Base-by-base conservation (phyloP, 805 yeast genomes). In the Starmerella powellii region DNA sequence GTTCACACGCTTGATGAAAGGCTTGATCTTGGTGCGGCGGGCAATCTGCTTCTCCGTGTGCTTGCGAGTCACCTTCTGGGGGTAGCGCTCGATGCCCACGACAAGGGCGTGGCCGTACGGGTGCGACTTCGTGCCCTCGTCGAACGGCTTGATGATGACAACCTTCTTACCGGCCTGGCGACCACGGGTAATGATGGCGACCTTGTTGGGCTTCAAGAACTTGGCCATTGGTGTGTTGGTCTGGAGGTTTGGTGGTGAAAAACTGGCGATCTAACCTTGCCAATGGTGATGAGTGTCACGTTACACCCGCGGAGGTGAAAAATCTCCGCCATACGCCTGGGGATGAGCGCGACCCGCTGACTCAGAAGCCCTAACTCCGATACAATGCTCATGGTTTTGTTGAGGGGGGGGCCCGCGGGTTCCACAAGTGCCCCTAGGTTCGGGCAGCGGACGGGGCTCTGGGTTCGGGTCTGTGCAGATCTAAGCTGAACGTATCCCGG, bases 101-200 rank as follows among this genome's bases (percentile, higher is more conserved):
- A 91, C 98, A 63, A 91, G 77, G 68, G 98, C 98, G 65, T 91
- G 97, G 69, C 95, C 94, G 83, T 86, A 91, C 64, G 93, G 91
- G 78, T 88, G 96, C 56, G 91, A 68, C 76, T 91, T 91, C 75
- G 97, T 76, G 68, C 98, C 98, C 66, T 91, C 96, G 66, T 91
- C 97, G 69, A 83, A 93, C 61, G 95, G 91, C 73, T 84, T 86
- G 68, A 91, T 87, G 67, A 91, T 86, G 69, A 91, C 98, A 59
- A 91, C 98, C 82, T 91, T 91, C 83, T 87, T 88, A 78, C 98
- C 98, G 70, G 98, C 98, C 84, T 78, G 88, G 77, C 98, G 91
- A 67, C 98, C 98, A 72, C 97, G 88, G 72, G 87, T 94, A 70
- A 91, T 87, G 74, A 91, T 87, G 76, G 97, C 96, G 80, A 88